Evolutionary conservation across 1,139 yeast genomes (phyloP), one percentile per base, ranked within the genome.

Genomic region (Taphrina pruni): DNA sequence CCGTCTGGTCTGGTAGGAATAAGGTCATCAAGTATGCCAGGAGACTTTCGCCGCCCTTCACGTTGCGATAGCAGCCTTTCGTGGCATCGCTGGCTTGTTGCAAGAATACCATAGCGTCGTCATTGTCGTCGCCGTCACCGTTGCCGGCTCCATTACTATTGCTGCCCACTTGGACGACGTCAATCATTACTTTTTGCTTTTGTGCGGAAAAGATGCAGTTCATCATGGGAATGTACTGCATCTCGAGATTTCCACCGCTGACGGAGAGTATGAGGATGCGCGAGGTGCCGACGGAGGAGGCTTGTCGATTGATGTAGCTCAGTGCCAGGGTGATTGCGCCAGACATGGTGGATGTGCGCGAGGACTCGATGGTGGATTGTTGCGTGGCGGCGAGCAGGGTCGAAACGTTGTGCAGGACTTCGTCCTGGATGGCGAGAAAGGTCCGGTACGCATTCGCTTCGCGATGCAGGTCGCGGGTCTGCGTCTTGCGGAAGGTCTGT

Each of bases 81-180:
- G 99, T 94, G 14, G 97, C 94, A 79, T 95, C 99, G 0, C 96
- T 85, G 0, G 99, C 97, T 77, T 95, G 99, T 76, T 95, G 99
- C 70, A 95, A 79, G 75, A 92, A 93, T 26, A 26, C 32, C 0
- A 96, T 89, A 1, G 96, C 88, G 73, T 87, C 85, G 32, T 26
- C 32, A 4, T 4, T 26, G 32, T 26, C 32, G 32, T 26, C 4
- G 32, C 4, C 32, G 32, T 26, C 17, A 17, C 17, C 32, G 32
- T 26, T 26, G 32, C 32, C 32, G 32, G 2, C 32, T 26, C 4
- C 32, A 4, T 2, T 26, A 26, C 32, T 4, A 4, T 2, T 26
- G 17, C 82, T 81, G 1, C 94, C 94, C 61, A 95, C 80, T 76
- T 93, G 92, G 71, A 95, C 93, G 21, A 93, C 92, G 77, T 95